These are phyloP conservation scores for Epithemia pelagica DNA, from an alignment of 108 stramenopile species.

Conservation along the genomic window DNA sequence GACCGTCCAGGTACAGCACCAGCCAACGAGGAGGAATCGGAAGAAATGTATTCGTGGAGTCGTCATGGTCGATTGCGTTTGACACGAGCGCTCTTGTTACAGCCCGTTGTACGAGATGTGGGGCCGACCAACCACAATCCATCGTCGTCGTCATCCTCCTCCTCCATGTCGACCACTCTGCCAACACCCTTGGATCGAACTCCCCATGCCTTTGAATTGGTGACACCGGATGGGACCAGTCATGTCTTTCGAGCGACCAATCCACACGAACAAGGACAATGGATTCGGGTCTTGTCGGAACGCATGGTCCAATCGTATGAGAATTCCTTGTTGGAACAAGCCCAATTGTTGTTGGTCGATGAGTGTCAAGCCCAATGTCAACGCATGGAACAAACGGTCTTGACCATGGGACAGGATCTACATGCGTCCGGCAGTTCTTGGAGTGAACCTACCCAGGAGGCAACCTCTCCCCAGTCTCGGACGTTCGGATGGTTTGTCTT, in stretches of 20 bases:
- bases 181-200: slow-evolving; percentile 25
- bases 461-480: not conserved
- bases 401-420: not conserved
- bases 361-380: slow-evolving; percentile 28
- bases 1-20: not conserved
- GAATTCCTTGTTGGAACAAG: slow-evolving; percentile 32
- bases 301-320: slow-evolving; percentile 34
- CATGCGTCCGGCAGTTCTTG: not conserved
- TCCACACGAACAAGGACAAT: slow-evolving; percentile 16
- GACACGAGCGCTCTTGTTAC: slow-evolving; percentile 28
- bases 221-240: slow-evolving; percentile 17
- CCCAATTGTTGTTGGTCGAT: slow-evolving; percentile 37
- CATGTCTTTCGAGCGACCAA: slow-evolving; percentile 35
- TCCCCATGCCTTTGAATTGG: slow-evolving; percentile 35
- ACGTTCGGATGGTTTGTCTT: not conserved
- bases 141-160: not conserved
- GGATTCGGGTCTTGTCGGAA: slow-evolving; percentile 26
- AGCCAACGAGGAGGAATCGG: not conserved
- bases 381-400: slow-evolving; percentile 14
- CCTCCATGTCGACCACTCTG: slow-evolving; percentile 2
- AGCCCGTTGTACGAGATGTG: slow-evolving; percentile 12
- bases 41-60: not conserved
- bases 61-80: slow-evolving; percentile 31
- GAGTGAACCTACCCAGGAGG: not conserved
- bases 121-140: not conserved